Evolutionary conservation across 306 rosid species (phyloP).

Genomic region (Notholithocarpus densiflorus): DNA sequence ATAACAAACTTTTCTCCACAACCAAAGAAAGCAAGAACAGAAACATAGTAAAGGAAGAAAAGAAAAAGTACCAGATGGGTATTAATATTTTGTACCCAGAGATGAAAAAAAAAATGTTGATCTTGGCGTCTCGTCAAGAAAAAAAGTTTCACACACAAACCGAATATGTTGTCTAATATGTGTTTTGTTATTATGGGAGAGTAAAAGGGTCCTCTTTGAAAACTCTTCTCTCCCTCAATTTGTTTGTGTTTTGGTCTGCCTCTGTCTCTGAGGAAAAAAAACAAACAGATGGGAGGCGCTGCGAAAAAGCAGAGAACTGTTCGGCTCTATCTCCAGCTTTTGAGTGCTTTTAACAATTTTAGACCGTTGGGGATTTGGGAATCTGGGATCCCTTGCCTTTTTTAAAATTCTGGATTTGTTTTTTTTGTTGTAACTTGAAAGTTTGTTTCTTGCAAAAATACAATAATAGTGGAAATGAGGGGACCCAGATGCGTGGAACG

Average conservation of each 20-base stretch:
- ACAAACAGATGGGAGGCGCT: not conserved
- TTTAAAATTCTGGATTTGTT: no score
- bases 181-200: not conserved
- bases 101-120: not conserved
- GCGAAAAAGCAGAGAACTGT: conserved; percentile 14
- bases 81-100: conserved; percentile 6
- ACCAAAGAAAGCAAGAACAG: not conserved
- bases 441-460: no score
- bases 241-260: not conserved
- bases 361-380: conserved; percentile 21
- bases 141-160: not conserved
- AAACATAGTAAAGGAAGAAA: not conserved
- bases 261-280: not conserved
- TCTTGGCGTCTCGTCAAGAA: not conserved
- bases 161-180: not conserved
- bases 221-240: not conserved
- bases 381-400: no score
- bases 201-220: not conserved
- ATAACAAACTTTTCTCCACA: not conserved
- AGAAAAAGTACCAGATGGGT: not conserved
- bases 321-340: not conserved
- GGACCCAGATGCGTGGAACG: no score
- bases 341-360: not conserved
- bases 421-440: no score
- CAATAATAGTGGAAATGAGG: no score